phyloP scores from a whole-genome alignment of 2,329 filamentous ascomycete genomes.

The Stachybotrys echinatus region DNA sequence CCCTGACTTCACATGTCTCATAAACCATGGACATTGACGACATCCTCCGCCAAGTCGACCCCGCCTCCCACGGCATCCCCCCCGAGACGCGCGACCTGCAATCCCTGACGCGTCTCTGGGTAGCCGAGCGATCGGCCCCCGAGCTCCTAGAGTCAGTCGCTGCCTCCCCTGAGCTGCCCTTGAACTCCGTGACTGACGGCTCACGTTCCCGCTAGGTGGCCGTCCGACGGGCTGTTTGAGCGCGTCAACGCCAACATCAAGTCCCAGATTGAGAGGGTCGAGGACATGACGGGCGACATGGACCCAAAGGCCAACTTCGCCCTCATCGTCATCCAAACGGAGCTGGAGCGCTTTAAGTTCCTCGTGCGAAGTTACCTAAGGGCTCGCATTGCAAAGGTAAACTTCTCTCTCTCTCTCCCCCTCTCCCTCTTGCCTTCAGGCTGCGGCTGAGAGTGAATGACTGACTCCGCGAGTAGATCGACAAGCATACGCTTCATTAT shows the following conservation, averaged over 20 bases:
- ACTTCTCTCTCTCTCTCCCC: not conserved
- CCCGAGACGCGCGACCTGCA: constrained; percentile 72
- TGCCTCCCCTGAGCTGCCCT: not conserved
- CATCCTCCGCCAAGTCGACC: constrained; percentile 70
- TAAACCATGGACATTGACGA: constrained; percentile 70
- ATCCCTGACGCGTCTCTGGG: constrained; percentile 84
- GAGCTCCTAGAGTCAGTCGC: constrained; percentile 72
- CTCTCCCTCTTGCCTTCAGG: not conserved
- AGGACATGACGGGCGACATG: constrained; percentile 76
- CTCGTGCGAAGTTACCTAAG: constrained; percentile 78
- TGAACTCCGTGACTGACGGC: not conserved
- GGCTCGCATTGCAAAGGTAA: constrained; percentile 80
- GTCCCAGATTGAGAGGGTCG: constrained; percentile 64
- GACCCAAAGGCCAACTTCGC: constrained; percentile 89
- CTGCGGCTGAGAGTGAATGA: too few species aligned
- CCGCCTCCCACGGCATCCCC: constrained; percentile 46
- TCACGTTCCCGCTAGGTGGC: too few species aligned
- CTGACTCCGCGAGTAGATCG: constrained; percentile 50
- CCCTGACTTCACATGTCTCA: not conserved
- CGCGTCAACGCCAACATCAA: constrained; percentile 71
- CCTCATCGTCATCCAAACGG: constrained; percentile 92
- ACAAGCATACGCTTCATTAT: constrained; percentile 71
- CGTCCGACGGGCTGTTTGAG: constrained; percentile 69
- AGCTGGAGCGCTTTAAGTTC: constrained; percentile 91
- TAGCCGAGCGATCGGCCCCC: constrained; percentile 83